Evolutionary conservation across 495 filamentous ascomycete genomes (phyloP), one percentile per base, ranked within the genome.

Genomic region (Penicillium pancosmium): DNA sequence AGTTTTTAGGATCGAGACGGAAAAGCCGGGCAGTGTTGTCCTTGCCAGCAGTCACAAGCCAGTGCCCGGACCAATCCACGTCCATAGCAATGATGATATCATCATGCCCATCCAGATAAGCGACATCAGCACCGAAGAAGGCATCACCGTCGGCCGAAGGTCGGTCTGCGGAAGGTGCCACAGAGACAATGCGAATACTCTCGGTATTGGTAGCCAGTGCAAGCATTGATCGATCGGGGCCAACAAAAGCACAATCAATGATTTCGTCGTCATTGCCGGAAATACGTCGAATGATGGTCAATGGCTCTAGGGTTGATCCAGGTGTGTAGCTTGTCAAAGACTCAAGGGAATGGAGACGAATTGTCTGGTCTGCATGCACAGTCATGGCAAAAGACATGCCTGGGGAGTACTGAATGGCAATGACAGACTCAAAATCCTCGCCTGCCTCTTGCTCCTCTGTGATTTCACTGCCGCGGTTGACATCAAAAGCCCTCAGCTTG

Each of bases 231-330:
- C 84, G 84, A 55, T 93, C 86, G 11, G 85, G 84, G 1, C 92
- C 86, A 55, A 97, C 82, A 66, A 92, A 96, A 23, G 86, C 88
- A 21, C 97, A 74, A 63, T 98, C 95, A 63, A 98, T 95, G 55
- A 98, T 92, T 68, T 98, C 94, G 68, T 98, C 94, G 71, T 98
- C 92, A 35, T 94, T 97, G 21, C 95, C 95, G 18, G 93, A 96
- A 61, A 98, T 93, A 16, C 90, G 84, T 56, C 89, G 85, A 41
- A 81, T 68, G 15, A 87, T 67, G 7, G 80, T 74, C 47, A 89
- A 68, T 19, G 83, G 75, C 47, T 73, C 57, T 52, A 88, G 56
- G 3, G 55, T 68, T 15, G 67, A 65, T 2, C 71, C 73, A 44
- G 70, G 62, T 64, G 73, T 70, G 55, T 68, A 73, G 50, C 65